Percentiles rank a stretch among this genome's conserved stretches.
Evolutionary conservation across 2,329 filamentous ascomycete genomes (phyloP).

Genomic region (Phyllosticta citrichinensis): DNA sequence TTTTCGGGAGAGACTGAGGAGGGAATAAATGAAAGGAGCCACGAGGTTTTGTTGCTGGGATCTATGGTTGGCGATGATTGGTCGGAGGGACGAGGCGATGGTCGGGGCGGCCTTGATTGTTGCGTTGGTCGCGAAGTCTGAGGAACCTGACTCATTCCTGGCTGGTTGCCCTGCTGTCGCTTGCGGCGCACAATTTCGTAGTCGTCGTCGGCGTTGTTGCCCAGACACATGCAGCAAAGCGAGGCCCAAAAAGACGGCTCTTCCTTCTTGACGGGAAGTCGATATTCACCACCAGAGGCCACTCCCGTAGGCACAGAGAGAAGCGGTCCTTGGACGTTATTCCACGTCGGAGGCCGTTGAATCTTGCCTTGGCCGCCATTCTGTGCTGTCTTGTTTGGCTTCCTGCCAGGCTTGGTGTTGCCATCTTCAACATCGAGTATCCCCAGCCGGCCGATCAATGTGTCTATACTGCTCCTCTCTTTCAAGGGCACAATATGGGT

Average conservation of each 20-base stretch:
- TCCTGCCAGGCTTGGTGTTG: constrained; percentile 2
- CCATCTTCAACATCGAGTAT: constrained; percentile 52
- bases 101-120: constrained; percentile 14
- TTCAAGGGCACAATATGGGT: constrained; percentile 47
- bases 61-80: background rate
- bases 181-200: constrained; percentile 35
- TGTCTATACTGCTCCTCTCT: constrained; percentile 72
- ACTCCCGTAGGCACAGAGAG: constrained; percentile 33
- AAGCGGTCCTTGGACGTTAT: constrained; percentile 35
- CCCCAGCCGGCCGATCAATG: constrained; percentile 68
- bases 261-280: constrained; percentile 10
- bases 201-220: constrained; percentile 29
- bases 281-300: constrained; percentile 14
- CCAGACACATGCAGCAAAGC: constrained; percentile 29
- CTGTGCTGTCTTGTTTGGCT: constrained; percentile 16
- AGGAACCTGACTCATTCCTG: constrained; percentile 11
- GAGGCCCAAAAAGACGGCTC: constrained; percentile 31
- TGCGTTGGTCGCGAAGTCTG: constrained; percentile 14
- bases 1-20: constrained; percentile 54
- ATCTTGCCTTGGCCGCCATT: constrained; percentile 13
- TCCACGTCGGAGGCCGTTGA: constrained; percentile 34
- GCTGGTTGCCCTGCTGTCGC: constrained; percentile 17
- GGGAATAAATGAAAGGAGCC: constrained; percentile 60
- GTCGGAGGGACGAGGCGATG: background rate
- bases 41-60: constrained; percentile 22